These are phyloP conservation scores for Plasmodium ovale DNA, from an alignment of 169 alveolate genomes.

Conservation along the genomic window DNA sequence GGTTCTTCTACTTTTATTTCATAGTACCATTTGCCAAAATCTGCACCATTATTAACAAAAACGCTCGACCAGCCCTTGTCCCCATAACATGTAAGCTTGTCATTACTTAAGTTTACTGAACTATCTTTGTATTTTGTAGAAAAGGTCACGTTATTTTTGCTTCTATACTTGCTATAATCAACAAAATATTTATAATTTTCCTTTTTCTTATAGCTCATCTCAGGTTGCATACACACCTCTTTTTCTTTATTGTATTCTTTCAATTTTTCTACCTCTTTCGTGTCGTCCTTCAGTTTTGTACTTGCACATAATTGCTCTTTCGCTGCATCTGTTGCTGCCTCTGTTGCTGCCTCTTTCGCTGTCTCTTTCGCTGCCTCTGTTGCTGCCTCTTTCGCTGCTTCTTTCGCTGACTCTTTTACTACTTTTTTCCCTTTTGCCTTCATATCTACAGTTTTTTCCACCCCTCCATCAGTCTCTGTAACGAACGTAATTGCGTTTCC, in stretches of 20 bases:
- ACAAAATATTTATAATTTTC: constrained; percentile 49
- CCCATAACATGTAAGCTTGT: constrained; percentile 73
- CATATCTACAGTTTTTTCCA: not conserved
- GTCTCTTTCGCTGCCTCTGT: not conserved
- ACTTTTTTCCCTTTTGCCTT: not conserved
- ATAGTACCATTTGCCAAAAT: constrained; percentile 80
- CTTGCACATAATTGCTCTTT: not conserved
- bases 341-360: not conserved
- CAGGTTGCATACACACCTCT: not conserved
- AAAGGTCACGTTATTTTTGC: constrained; percentile 53
- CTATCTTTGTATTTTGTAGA: constrained; percentile 74
- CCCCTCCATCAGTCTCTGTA: not conserved
- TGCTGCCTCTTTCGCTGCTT: not conserved
- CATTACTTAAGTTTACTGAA: constrained; percentile 44
- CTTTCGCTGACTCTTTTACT: not conserved
- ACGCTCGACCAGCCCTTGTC: constrained; percentile 78
- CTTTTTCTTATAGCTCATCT: constrained; percentile 16
- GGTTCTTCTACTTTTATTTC: constrained; percentile 79
- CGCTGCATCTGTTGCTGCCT: not conserved
- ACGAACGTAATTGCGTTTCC: not conserved
- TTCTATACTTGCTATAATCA: constrained; percentile 57
- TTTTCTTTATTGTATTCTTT: not conserved
- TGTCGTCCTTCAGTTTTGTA: not conserved
- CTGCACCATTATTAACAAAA: constrained; percentile 72
- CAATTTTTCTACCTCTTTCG: not conserved